phyloP scores from a whole-genome alignment of 768 basidiomycete genomes.

The Cyathus striatus region DNA sequence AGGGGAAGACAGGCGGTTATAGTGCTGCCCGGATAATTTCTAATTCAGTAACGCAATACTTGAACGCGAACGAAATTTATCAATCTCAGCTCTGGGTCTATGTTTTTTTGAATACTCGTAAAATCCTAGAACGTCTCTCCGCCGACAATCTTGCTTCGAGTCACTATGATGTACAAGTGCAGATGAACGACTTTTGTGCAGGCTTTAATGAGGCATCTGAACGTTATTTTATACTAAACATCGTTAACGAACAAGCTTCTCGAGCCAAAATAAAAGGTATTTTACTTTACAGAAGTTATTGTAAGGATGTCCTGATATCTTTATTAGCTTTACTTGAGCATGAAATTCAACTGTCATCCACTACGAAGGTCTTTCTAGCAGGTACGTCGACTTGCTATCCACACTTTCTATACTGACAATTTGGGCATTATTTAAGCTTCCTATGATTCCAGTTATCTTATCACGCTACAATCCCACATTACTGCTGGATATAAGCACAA shows the following conservation, averaged over 20 bases:
- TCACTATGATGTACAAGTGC: no score
- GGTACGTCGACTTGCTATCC: constrained; percentile 28
- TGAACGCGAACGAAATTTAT: constrained; percentile 24
- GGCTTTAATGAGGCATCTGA: constrained; percentile 70
- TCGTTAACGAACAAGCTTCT: constrained; percentile 68
- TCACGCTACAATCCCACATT: constrained; percentile 55
- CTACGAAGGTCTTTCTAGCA: constrained; percentile 62
- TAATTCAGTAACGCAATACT: constrained; percentile 30
- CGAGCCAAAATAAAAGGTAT: constrained; percentile 74
- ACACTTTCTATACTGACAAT: not conserved
- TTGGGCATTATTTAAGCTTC: constrained; percentile 31
- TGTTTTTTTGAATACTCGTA: constrained; percentile 60
- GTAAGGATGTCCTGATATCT: constrained; percentile 1
- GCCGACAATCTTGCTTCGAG: no score
- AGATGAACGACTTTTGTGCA: constrained; percentile 59
- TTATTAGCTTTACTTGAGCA: constrained; percentile 48
- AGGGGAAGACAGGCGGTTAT: constrained; percentile 55
- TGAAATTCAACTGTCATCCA: constrained; percentile 59
- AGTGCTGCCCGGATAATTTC: constrained; percentile 46
- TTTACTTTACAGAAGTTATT: constrained; percentile 8
- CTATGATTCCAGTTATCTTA: constrained; percentile 71
- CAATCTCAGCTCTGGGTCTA: constrained; percentile 57
- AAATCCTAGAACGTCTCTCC: constrained; percentile 52
- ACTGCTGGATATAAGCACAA: constrained; percentile 63
- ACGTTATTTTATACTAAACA: constrained; percentile 66